Percentiles rank a stretch among this genome's conserved stretches.
Conservation (phyloP, 352 stramenopile species). For the Phytophthora pseudosyringae region DNA sequence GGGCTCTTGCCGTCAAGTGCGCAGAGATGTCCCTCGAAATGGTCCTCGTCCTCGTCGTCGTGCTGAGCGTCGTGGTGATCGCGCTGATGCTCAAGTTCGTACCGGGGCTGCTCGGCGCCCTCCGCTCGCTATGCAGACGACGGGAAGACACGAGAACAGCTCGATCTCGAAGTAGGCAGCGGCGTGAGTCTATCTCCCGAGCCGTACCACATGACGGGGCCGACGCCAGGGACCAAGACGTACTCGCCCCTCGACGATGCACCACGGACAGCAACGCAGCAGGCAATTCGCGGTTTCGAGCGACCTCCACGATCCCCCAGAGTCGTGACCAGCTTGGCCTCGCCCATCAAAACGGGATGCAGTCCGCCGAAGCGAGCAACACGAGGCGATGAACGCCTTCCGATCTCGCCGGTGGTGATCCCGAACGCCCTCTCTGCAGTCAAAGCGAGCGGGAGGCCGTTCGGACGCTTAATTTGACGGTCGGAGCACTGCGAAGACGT, state of each 20-base stretch:
- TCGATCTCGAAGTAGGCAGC: slow-evolving; percentile 33
- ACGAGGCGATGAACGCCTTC: slow-evolving; percentile 10
- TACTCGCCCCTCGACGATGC: slow-evolving; percentile 23
- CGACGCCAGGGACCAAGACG: slow-evolving; percentile 19
- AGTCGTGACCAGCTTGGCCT: slow-evolving; percentile 39
- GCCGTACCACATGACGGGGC: slow-evolving; percentile 40
- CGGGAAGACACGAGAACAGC: slow-evolving; percentile 13
- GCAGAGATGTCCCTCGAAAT: slow-evolving; percentile 14
- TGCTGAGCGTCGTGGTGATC: slow-evolving; percentile 39
- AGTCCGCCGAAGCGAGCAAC: slow-evolving; percentile 28
- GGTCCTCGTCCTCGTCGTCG: slow-evolving; percentile 31
- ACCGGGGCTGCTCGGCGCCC: slow-evolving; percentile 2
- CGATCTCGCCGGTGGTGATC: slow-evolving; percentile 12
- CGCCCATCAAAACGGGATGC: slow-evolving; percentile 34
- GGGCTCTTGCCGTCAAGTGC: slow-evolving; percentile 8
- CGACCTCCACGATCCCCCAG: slow-evolving; percentile 25
- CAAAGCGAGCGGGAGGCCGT: slow-evolving; percentile 1
- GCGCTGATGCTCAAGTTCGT: slow-evolving; percentile 51
- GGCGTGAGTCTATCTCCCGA: slow-evolving; percentile 18
- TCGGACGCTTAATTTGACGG: slow-evolving; percentile 10
- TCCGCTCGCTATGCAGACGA: slow-evolving; percentile 12
- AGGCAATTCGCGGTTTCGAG: slow-evolving; percentile 16
- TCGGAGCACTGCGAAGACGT: background rate
- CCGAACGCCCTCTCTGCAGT: background rate
- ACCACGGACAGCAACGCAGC: slow-evolving; percentile 1